phyloP scores from a whole-genome alignment of 257 asterid genomes.

The Solanum pennellii region DNA sequence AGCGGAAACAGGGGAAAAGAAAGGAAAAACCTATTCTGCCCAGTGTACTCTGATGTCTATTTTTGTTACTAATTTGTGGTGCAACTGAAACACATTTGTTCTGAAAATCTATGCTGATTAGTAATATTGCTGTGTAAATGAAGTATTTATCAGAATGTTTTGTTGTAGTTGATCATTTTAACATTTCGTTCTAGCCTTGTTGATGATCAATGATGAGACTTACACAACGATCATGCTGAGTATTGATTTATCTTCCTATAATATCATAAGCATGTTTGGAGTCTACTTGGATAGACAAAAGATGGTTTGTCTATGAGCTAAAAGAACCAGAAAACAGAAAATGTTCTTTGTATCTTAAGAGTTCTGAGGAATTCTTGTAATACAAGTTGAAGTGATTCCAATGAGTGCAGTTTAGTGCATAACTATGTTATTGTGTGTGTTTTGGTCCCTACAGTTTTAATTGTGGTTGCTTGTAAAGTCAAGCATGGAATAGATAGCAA shows the following conservation, averaged over 20 bases:
- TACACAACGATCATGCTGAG: neutral
- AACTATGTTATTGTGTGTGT: neutral
- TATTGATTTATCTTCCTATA: neutral
- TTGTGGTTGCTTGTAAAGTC: slow-evolving; percentile 12
- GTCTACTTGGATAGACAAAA: neutral
- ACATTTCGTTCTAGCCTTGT: neutral
- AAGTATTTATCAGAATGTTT: neutral
- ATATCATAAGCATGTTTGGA: neutral
- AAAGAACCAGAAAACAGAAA: neutral
- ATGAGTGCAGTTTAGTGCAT: neutral
- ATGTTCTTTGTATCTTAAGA: neutral
- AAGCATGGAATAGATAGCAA: neutral
- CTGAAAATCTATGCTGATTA: neutral
- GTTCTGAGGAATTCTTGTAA: neutral
- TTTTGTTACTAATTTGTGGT: neutral
- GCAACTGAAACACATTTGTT: neutral
- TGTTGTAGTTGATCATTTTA: neutral
- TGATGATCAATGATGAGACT: neutral
- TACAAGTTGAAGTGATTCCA: slow-evolving; percentile 5
- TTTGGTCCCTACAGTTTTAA: slow-evolving; percentile 4
- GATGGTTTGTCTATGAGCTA: neutral
- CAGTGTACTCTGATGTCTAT: neutral
- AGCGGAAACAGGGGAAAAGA: neutral
- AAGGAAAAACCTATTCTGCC: neutral
- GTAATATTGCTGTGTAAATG: neutral